Evolutionary conservation across 2,329 filamentous ascomycete genomes (phyloP), one percentile per base, ranked within the genome.

Genomic region (Paracorniculantispora psalliotae): DNA sequence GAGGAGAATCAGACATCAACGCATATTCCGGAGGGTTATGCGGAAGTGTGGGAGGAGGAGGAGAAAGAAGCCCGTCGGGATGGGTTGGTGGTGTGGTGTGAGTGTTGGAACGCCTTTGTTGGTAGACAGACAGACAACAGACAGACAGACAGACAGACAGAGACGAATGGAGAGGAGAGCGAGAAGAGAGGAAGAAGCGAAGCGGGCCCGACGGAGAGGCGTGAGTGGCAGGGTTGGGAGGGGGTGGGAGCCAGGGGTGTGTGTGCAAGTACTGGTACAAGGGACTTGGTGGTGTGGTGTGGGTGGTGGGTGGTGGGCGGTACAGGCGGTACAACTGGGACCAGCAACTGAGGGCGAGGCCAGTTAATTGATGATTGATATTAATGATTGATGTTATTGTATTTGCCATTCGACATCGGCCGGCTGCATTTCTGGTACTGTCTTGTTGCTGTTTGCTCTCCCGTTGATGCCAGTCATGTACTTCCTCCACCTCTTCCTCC

Each of bases 151-250:
- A 46, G 39, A 19, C 7, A 25, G 19, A 46, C n/a, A 46, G n/a
- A 25, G 43, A 23, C 43, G 43, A 39, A 37, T 13, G 47, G 13
- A 23, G 44, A 25, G 21, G 44, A 47, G n/a, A 37, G 41, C 39
- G 46, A 35, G 41, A 50, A 25, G 33, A 53, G 48, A 41, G 33
- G 46, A 57, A 28, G 46, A 23, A 23, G 33, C 21, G 52, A 30
- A 33, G 15, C n/a, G 21, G 26, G 46, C 35, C 26, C 35, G 67
- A 59, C 68, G 65, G 65, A 52, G 68, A 68, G 64, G 61, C 50
- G 63, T 35, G 52, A 25, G 39, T 41, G 41, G 21, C 37, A 39
- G 52, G 44, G 61, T 63, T 57, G 49, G 61, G 63, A 37, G 53
- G 43, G 33, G 52, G 26, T 65, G 66, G 63, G 65, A 61, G 19